Base-by-base conservation (phyloP, 1,139 yeast genomes). In the Debaryomyces singareniensis region DNA sequence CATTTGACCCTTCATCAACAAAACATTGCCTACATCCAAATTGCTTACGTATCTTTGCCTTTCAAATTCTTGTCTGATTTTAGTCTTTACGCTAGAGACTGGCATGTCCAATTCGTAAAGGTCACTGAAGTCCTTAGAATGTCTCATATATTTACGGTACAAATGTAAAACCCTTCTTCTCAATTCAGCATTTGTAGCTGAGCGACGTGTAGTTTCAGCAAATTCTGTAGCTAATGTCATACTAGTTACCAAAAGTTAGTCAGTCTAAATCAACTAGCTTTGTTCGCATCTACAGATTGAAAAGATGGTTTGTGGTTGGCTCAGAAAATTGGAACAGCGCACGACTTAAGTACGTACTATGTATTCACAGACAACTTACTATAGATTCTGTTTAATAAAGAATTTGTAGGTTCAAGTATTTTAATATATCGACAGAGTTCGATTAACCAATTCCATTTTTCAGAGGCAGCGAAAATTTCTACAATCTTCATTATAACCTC, bases 1-100 rank as follows among this genome's bases (percentile, higher is more conserved):
- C 91, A 83, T 83, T 49, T 83, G 91, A 5, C 93, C 95, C 63
- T 82, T 81, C 66, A 82, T 77, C 45, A 77, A 74, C 35, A 84
- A 66, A 12, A 82, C 69, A 55, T 84, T 85, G 42, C 71, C 64
- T 25, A 81, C 75, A 20, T 75, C 75, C 39, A 79, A 55, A 50
- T 81, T 86, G 36, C 62, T 60, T 30, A 83, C 84, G 51, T 68
- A 82, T 51, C 95, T 71, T 49, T 85, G 78, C 63, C 94, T 56
- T 61, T 85, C 95, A 46, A 85, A 85, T 56, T 85, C 94, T 56
- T 84, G 94, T 70, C 95, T 78, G 42, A 85, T 71, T 58, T 81
- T 83, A 36, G 95, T 82, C 56, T 85, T 78, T 38, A 84, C 79
- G 40, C 73, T 72, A 25, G 91, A 76, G n/a, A 82, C 78, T 26